Conservation (phyloP, 345 rosid species). For the Melastoma malabathricum region DNA sequence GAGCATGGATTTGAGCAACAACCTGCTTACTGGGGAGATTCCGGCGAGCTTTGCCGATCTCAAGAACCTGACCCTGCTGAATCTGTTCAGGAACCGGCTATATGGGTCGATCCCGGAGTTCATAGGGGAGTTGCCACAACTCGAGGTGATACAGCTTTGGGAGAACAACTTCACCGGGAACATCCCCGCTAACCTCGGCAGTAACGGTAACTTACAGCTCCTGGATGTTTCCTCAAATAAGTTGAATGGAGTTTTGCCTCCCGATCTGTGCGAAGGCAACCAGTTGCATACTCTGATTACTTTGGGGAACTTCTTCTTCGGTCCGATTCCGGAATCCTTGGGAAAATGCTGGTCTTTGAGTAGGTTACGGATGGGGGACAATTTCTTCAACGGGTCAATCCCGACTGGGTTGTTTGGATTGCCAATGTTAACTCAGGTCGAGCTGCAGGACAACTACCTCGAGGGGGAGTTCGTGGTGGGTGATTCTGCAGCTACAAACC, state of each 20-base stretch:
- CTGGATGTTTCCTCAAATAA: slow-evolving; percentile 37
- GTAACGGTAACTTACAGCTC: slow-evolving; percentile 24
- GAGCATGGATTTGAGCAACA: slow-evolving; percentile 38
- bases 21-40: slow-evolving; percentile 30
- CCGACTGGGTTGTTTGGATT: slow-evolving; percentile 33
- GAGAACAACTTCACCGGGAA: slow-evolving; percentile 38
- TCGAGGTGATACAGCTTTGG: slow-evolving; percentile 38
- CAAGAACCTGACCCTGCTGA: slow-evolving; percentile 32
- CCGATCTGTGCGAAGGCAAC: slow-evolving; percentile 26
- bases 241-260: slow-evolving; percentile 30
- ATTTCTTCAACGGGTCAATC: slow-evolving; percentile 34
- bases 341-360: slow-evolving; percentile 27
- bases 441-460: slow-evolving; percentile 29
- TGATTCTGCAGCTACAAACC: slow-evolving; percentile 14
- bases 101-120: slow-evolving; percentile 33
- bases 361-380: slow-evolving; percentile 39
- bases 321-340: slow-evolving; percentile 30
- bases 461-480: slow-evolving; percentile 28
- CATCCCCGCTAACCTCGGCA: slow-evolving; percentile 26
- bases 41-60: slow-evolving; percentile 22
- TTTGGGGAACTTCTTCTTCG: slow-evolving; percentile 30
- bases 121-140: slow-evolving; percentile 26
- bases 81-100: slow-evolving; percentile 35
- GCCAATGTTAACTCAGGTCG: slow-evolving; percentile 32
- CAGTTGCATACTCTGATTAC: slow-evolving; percentile 27